phyloP scores from a whole-genome alignment of 805 yeast species.

The Candida nemodendra region DNA sequence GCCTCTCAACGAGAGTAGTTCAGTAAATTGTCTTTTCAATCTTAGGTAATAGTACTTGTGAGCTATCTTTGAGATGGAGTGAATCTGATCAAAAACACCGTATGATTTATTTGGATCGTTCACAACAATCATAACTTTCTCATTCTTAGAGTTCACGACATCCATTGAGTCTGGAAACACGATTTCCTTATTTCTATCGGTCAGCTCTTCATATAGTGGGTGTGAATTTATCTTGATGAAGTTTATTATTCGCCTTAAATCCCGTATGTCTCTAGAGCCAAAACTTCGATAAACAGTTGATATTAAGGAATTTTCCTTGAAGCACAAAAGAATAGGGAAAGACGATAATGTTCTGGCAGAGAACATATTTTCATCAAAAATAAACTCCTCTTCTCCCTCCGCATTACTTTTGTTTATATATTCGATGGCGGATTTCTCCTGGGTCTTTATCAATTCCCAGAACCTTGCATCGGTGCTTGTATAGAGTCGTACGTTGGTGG shows the following conservation, averaged over 20 bases:
- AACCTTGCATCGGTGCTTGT: constrained; percentile 47
- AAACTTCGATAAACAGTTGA: constrained; percentile 57
- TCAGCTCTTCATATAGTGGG: constrained; percentile 55
- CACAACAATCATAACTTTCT: constrained; percentile 48
- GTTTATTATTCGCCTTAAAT: constrained; percentile 42
- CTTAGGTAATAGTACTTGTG: constrained; percentile 44
- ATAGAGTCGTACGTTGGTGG: constrained; percentile 52
- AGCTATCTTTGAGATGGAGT: constrained; percentile 39
- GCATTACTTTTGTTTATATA: constrained; percentile 41
- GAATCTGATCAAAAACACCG: constrained; percentile 20
- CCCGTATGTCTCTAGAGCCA: constrained; percentile 63
- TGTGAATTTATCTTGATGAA: constrained; percentile 50
- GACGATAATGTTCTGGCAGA: constrained; percentile 54
- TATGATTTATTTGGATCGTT: constrained; percentile 40
- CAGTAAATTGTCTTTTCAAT: constrained; percentile 36
- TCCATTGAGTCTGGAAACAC: constrained; percentile 37
- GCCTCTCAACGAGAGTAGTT: constrained; percentile 28
- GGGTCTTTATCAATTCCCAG: constrained; percentile 39
- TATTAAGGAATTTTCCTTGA: constrained; percentile 54
- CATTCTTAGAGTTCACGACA: constrained; percentile 33
- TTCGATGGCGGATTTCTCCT: constrained; percentile 40
- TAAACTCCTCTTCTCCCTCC: constrained; percentile 16
- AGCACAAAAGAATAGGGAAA: constrained; percentile 59
- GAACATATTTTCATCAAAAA: constrained; percentile 45
- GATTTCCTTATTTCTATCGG: constrained; percentile 34